Evolutionary conservation across 305 asterid genomes (phyloP).

Genomic region (Andrographis paniculata): DNA sequence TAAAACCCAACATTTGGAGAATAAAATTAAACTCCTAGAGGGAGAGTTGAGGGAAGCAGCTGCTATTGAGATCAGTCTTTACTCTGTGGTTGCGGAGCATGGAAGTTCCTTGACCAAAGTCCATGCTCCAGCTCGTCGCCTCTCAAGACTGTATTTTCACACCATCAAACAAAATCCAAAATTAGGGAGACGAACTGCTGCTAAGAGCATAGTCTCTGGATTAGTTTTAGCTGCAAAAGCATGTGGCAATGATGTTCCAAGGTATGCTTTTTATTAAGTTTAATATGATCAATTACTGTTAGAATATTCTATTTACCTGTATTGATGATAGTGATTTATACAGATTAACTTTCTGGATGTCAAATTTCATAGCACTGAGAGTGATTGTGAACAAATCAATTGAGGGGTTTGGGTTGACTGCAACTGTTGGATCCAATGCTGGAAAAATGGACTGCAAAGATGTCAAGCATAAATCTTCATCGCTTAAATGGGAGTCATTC

Average conservation of each 20-base stretch:
- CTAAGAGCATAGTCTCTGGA: slow-evolving; percentile 57
- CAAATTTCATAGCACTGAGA: slow-evolving; percentile 54
- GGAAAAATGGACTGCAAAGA: slow-evolving; percentile 19
- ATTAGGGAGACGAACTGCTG: slow-evolving; percentile 38
- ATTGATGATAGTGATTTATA: slow-evolving; percentile 9
- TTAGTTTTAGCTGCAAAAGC: slow-evolving; percentile 60
- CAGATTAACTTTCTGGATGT: slow-evolving; percentile 79
- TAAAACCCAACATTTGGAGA: slow-evolving; percentile 40
- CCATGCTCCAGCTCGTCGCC: slow-evolving; percentile 76
- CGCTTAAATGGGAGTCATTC: slow-evolving; percentile 41
- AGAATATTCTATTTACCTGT: slow-evolving; percentile 2
- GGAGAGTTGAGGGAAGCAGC: slow-evolving; percentile 68
- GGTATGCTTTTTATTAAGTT: slow-evolving; percentile 31
- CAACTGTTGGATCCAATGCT: slow-evolving; percentile 20
- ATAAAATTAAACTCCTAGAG: slow-evolving; percentile 41
- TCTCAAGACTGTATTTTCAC: slow-evolving; percentile 55
- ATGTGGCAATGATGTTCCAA: slow-evolving; percentile 74
- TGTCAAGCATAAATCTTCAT: slow-evolving; percentile 26
- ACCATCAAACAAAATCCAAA: slow-evolving; percentile 35
- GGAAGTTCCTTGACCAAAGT: slow-evolving; percentile 69
- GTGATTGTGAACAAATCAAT: slow-evolving; percentile 38
- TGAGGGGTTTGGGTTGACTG: slow-evolving; percentile 24
- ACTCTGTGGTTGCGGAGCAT: slow-evolving; percentile 66
- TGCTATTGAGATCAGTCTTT: slow-evolving; percentile 59
- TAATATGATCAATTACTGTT: neutral